phyloP scores from a whole-genome alignment of 305 asterid species.

The Fraxinus nigra region DNA sequence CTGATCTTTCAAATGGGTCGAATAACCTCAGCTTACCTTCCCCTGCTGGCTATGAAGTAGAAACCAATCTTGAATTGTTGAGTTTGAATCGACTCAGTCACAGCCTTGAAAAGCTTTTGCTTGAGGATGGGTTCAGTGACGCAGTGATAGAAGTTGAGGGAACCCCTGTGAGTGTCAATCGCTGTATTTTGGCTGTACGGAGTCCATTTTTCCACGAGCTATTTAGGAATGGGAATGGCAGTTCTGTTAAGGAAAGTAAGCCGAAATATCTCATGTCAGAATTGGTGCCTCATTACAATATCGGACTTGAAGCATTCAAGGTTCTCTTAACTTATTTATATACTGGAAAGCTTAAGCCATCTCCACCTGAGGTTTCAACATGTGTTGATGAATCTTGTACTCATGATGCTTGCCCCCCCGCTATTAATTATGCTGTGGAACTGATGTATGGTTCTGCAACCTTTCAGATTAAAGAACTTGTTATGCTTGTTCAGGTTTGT shows the following conservation, averaged over 20 bases:
- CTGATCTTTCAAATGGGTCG: constrained; percentile 55
- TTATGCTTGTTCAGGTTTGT: constrained; percentile 62
- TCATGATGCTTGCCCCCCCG: constrained; percentile 81
- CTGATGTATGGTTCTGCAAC: constrained; percentile 79
- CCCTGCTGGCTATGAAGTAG: constrained; percentile 35
- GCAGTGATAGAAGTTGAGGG: constrained; percentile 75
- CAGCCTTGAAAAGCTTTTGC: constrained; percentile 61
- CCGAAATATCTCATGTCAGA: constrained; percentile 53
- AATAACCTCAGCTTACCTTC: constrained; percentile 31
- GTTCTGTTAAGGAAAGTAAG: constrained; percentile 40
- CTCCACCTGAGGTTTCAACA: constrained; percentile 65
- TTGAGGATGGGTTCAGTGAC: constrained; percentile 54
- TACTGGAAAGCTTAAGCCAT: constrained; percentile 59
- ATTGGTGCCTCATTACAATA: constrained; percentile 46
- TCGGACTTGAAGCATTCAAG: constrained; percentile 64
- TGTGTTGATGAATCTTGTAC: constrained; percentile 73
- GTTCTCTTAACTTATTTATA: constrained; percentile 66
- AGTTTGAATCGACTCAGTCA: constrained; percentile 52
- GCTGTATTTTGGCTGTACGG: constrained; percentile 75
- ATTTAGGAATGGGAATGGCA: constrained; percentile 35
- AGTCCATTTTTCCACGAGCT: constrained; percentile 59
- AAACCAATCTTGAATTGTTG: constrained; percentile 43
- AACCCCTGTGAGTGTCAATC: constrained; percentile 50
- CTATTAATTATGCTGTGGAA: constrained; percentile 64
- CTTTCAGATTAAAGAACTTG: constrained; percentile 77